Percentiles rank a stretch among this genome's conserved stretches.
Conservation (phyloP, 129 eudicot species). For the Flaveria trinervia region DNA sequence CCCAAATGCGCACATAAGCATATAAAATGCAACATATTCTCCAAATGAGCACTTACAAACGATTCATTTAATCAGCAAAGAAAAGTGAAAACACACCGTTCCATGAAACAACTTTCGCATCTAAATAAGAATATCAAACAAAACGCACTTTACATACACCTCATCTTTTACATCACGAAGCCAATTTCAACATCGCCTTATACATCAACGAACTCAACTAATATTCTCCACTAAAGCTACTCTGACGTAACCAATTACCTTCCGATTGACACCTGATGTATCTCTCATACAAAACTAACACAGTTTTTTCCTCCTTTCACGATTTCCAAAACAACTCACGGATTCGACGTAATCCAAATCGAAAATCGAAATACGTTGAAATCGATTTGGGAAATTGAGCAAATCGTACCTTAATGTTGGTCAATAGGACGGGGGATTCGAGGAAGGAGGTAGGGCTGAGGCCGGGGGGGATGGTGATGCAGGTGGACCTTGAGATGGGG, state of each 20-base stretch:
- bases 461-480: constrained; percentile 77
- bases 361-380: not conserved
- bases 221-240: constrained; percentile 37
- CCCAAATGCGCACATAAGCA: constrained; percentile 44
- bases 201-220: constrained; percentile 38
- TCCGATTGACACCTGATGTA: constrained; percentile 13
- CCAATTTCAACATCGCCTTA: constrained; percentile 21
- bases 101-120: not conserved
- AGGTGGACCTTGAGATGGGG: constrained; percentile 80
- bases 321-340: not conserved
- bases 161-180: constrained; percentile 23
- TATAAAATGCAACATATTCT: constrained; percentile 53
- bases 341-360: not conserved
- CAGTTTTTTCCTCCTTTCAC: constrained; percentile 1
- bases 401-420: constrained; percentile 71
- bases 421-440: constrained; percentile 89
- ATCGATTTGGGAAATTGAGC: not conserved
- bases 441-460: constrained; percentile 96
- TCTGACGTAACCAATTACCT: constrained; percentile 36
- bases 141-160: constrained; percentile 42
- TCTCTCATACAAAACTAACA: constrained; percentile 6
- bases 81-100: no score
- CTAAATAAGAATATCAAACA: constrained; percentile 42
- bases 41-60: constrained; percentile 42
- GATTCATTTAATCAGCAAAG: constrained; percentile 26